Base-by-base conservation (phyloP, 768 basidiomycete species). In the Russula compacta region DNA sequence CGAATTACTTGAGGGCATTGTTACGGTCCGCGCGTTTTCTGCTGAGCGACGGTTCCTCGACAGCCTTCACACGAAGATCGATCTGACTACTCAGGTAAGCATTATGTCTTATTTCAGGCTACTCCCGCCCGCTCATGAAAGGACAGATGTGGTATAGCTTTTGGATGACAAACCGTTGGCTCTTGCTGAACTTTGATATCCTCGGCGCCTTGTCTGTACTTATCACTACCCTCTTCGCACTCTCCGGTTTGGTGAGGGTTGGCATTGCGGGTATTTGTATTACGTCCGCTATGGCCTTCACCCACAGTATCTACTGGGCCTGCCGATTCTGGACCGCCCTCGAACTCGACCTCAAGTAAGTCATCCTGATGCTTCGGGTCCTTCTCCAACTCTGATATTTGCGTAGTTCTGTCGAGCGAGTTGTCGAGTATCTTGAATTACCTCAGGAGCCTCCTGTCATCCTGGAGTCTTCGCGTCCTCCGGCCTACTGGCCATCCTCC, bases 401-500 rank as follows among this genome's bases (percentile, higher is more conserved):
- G 33, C 21, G 8, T 55, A 91, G 89, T 75, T 87, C 90, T 12
- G 91, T 95, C 5, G 93, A 98, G 71, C 88, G 94, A 60, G 80
- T 95, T 14, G 84, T 92, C 7, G 93, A 95, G 76, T 95, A 95
- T 75, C 83, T 95, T 29, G 82, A 90, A 54, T 78, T 97, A 6
- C 92, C 92, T 0, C 90, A 92, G 71, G 92, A 95, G 69, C 87
- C 94, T 0, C 84, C 90, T 2, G 78, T 85, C 0, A 69, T 87
- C 60, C 86, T 93, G 52, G 86, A 92, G 65, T 79, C 80, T 0
- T 81, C 80, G 58, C 82, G 89, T 7, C 86, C 85, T 1, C 94
- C 94, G 0, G 94, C 93, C 0, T 94, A 94, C 68, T 97, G 94
- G 94, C 94, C 94, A 0, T 92, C 92, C 0, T 83, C 79, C 60